Base-by-base conservation (phyloP, 371 early-diverging fungal species). In the Nematocida ausubeli region DNA sequence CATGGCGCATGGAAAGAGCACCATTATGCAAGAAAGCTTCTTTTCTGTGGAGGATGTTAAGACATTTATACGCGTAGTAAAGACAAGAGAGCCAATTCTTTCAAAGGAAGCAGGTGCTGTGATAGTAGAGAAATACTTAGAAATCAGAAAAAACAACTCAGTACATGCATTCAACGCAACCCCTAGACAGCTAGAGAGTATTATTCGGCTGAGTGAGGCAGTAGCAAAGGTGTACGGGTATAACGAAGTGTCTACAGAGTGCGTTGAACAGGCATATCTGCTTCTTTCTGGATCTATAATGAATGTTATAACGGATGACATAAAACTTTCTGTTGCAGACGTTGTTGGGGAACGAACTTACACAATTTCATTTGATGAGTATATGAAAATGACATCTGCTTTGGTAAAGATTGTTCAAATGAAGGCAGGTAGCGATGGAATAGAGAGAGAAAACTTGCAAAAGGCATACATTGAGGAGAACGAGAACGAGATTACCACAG, bases 221-320 rank as follows among this genome's bases (percentile, higher is more conserved):
- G 83, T 88, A 19, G 87, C 89, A 40, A 87, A 88, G 79, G 85
- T 89, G 71, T 82, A 81, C 62, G 67, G 82, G 44, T 66, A 71
- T 39, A 39, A 49, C 16, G 63, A 65, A 12, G 83, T 81, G 3
- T 69, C 47, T n/a, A 87, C 88, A 40, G 85, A 85, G 2, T 92
- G 93, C 84, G 95, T 95, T 9, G 85, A 88, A 44, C 96, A 96
- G 86, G 98, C 98, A 3, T 90, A 89, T 69, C 88, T 90, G 50
- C 88, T 98, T 51, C 85, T 98, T 57, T 90, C 90, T 42, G 90
- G 91, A 35, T 93, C 94, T 1, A 93, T 97, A 66, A 89, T 96
- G 67, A 91, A 91, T 28, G 90, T 98, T 19, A 91, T 93, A 82
- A 89, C 90, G 81, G 95, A 92, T 39, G 91, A 92, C 80, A 87